Evolutionary conservation across 495 filamentous ascomycete species (phyloP).

Genomic region (Penicillium bialowiezense): DNA sequence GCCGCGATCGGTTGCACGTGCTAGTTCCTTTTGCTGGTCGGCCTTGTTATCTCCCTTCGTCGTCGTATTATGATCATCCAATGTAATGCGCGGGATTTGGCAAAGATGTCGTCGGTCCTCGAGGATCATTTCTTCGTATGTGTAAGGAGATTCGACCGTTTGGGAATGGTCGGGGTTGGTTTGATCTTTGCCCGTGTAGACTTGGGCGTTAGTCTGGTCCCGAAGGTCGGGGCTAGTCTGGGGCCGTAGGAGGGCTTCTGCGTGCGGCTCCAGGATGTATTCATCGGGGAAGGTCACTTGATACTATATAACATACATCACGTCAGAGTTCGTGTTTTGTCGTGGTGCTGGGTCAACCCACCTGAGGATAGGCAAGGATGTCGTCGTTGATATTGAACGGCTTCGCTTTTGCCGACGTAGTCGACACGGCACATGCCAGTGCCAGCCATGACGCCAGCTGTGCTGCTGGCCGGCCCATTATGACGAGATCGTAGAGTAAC

Average conservation of each 20-base stretch:
- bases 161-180: constrained; percentile 3
- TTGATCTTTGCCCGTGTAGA: constrained; percentile 18
- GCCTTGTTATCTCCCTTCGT: constrained; percentile 55
- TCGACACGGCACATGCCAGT: constrained; percentile 35
- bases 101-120: constrained; percentile 75
- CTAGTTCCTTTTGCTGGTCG: constrained; percentile 82
- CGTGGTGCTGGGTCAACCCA: constrained; percentile 32
- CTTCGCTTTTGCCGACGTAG: constrained; percentile 51
- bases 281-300: constrained; percentile 75
- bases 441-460: constrained; percentile 27
- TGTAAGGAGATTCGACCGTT: constrained; percentile 6
- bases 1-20: constrained; percentile 76
- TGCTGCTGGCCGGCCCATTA: constrained; percentile 29
- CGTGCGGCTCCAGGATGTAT: constrained; percentile 70
- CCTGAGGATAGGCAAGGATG: constrained; percentile 87
- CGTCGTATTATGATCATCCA: constrained; percentile 44
- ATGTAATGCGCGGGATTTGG: constrained; percentile 70
- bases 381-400: constrained; percentile 87
- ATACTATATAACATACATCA: constrained; percentile 53
- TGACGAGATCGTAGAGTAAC: neutral
- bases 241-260: constrained; percentile 55
- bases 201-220: constrained; percentile 25
- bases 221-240: constrained; percentile 15
- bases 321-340: constrained; percentile 2
- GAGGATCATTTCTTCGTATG: constrained; percentile 60